Evolutionary conservation across 306 rosid genomes (phyloP), one percentile per base, ranked within the genome.

Genomic region (Trifolium pratense): DNA sequence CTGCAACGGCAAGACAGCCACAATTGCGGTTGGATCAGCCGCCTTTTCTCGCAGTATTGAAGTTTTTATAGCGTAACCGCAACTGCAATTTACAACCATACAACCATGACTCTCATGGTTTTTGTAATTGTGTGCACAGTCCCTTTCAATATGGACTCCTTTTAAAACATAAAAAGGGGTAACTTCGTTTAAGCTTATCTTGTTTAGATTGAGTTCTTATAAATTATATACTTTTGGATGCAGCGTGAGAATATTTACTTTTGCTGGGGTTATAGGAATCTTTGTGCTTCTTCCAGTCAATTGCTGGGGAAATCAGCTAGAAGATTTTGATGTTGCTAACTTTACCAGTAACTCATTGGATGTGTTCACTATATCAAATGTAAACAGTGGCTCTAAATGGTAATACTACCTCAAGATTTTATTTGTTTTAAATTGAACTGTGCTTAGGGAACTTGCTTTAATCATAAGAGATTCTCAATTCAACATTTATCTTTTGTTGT

Each of bases 201-300:
- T 64, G 43, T 63, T 71, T 65, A 32, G 32, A 80, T 66, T 53
- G 71, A 80, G 5, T 34, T 64, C 46, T 40, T 17, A 29, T 60
- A 18, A 46, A 21, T 53, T 53, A n/a, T 48, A 62, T 62, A 36
- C 7, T 79, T 20, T 49, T 71, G 29, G 64, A 26, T 86, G 96
- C 89, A 89, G 97, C 62, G 71, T 94, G 81, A 89, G 86, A 82
- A 73, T 86, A 68, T 92, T 94, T 63, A 40, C 87, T 74, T 90
- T 94, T 63, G 95, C 97, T 68, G 97, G 92, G 84, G 56, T 88
- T 74, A 69, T 94, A 49, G 97, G 99, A 66, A 68, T 94, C 80
- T 81, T 91, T 69, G 89, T 89, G 65, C 77, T 94, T 73, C 97
- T 94, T 76, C 99, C 97, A 32, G 82, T 94, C 76, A 94, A 91